Base-by-base conservation (phyloP, 345 rosid genomes). In the Hibiscus syriacus region DNA sequence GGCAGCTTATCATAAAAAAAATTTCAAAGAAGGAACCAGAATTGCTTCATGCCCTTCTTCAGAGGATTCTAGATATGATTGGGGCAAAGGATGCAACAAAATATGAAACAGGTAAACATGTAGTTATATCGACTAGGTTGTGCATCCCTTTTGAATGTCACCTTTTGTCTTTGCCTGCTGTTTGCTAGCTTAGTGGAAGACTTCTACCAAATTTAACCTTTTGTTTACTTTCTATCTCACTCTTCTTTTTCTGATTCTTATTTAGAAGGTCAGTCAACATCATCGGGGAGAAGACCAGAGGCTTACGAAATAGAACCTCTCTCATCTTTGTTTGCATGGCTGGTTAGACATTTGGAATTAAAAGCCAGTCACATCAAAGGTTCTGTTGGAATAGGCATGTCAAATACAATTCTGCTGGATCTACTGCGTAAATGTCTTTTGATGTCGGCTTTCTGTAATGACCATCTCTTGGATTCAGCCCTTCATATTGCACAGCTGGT, bases 21-120 rank as follows among this genome's bases (percentile, higher is more conserved):
- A 79, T 94, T 56, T 80, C 92, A 22, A 78, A 73, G 43, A 85
- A 83, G 82, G 92, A 86, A 79, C 97, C 95, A 11, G 87, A 94
- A 78, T 69, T 89, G 64, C 82, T 91, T 69, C 76, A 82, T 63
- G 76, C 73, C 72, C 90, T 89, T 77, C 87, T 89, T 23, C 81
- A 86, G 73, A 81, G 81, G 73, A 80, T 82, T 57, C 79, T 91
- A 58, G 80, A 86, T 70, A 77, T 71, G 80, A 82, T 89, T 32
- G 85, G 74, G 73, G 67, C 70, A 45, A 75, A 71, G 45, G 88
- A 83, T 75, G 75, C 61, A 63, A 73, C 61, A 71, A 82, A 75
- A 67, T 75, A 38, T 74, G 84, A 73, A 72, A 73, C 60, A 0
- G 93, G 98, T 92, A 84, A 71, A 20, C 58, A 19, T 19, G 25